phyloP scores from a whole-genome alignment of 139 green algal genomes.

The Coelastrella sp. region DNA sequence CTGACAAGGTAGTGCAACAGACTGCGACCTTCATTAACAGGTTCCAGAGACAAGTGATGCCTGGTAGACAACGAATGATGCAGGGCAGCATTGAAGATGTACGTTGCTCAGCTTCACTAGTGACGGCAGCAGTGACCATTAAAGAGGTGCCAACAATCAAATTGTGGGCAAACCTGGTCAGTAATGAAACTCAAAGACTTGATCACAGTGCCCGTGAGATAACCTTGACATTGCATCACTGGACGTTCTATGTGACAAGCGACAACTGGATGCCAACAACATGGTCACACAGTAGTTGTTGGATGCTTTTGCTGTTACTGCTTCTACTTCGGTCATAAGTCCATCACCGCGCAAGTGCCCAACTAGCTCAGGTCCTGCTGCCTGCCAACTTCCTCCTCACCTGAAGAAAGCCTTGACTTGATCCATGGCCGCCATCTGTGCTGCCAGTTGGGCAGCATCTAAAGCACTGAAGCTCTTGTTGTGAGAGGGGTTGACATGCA shows the following conservation, averaged over 20 bases:
- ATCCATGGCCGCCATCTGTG: constrained; percentile 40
- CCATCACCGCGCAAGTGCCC: neutral
- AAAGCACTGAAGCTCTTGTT: neutral
- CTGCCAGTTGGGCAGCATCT: constrained; percentile 2
- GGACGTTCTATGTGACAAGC: too few species aligned
- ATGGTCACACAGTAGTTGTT: too few species aligned
- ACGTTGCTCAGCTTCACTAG: neutral
- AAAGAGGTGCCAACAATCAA: too few species aligned
- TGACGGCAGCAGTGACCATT: neutral
- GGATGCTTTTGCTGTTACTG: neutral
- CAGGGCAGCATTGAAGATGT: neutral
- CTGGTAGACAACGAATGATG: too few species aligned
- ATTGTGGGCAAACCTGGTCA: too few species aligned
- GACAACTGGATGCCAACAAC: too few species aligned
- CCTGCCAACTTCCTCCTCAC: neutral
- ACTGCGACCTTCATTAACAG: constrained; percentile 74
- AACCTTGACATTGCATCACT: too few species aligned
- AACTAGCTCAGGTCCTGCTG: neutral
- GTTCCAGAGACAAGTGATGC: constrained; percentile 58
- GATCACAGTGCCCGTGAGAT: too few species aligned
- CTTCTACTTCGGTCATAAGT: neutral
- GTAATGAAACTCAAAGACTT: too few species aligned
- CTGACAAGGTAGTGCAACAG: constrained; percentile 75
- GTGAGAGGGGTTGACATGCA: neutral
- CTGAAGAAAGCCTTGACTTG: constrained; percentile 63